Percentiles rank a stretch among this genome's conserved stretches.
Conservation (phyloP, 306 rosid species). For the Vigna unguiculata region DNA sequence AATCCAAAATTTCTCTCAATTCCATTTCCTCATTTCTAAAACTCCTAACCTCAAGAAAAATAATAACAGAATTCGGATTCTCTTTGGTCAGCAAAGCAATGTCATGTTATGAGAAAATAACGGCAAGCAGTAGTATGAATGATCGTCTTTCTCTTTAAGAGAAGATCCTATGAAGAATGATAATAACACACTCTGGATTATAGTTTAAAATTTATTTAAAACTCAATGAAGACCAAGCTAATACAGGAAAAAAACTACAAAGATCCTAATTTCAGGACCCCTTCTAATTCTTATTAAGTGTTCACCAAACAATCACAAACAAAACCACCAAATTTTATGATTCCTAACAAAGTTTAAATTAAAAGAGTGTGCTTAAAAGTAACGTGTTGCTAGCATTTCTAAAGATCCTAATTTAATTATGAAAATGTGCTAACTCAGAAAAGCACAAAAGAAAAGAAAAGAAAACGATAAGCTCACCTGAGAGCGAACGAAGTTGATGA, state of each 20-base stretch:
- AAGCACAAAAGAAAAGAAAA: background rate
- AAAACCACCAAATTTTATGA: background rate
- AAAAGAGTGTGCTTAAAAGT: background rate
- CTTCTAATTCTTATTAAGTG: background rate
- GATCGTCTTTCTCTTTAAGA: background rate
- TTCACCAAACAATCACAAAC: too few relatives aligned
- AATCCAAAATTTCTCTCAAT: background rate
- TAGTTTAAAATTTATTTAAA: background rate
- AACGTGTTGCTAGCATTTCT: background rate
- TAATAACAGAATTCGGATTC: background rate
- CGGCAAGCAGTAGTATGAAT: background rate
- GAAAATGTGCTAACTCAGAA: background rate
- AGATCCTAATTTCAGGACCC: too few relatives aligned
- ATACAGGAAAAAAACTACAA: too few relatives aligned
- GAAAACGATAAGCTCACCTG: constrained; percentile 48
- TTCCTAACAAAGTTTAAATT: background rate
- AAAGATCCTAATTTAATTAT: background rate
- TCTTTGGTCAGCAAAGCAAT: background rate
- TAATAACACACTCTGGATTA: background rate
- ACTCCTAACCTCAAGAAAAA: constrained; percentile 8
- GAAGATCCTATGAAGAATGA: background rate
- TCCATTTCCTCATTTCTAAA: constrained; percentile 14
- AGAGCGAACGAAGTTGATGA: constrained; percentile 80
- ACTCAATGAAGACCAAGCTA: too few relatives aligned
- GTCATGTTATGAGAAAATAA: background rate